Evolutionary conservation across 2,329 filamentous ascomycete genomes (phyloP).

Genomic region (Xylariaceae sp.): DNA sequence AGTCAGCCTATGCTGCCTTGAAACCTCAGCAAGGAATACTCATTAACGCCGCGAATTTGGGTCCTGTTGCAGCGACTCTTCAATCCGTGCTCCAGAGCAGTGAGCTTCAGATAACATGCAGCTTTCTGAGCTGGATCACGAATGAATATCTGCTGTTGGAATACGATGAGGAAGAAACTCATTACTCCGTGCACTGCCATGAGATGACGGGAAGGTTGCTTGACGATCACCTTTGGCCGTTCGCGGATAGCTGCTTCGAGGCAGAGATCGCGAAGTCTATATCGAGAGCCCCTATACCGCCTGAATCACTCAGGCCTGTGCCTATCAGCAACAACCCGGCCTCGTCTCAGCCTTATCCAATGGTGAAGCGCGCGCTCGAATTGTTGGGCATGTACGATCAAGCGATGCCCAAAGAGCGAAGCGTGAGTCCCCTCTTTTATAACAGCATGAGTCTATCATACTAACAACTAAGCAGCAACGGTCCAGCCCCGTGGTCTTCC

Average conservation of each 20-base stretch:
- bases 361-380: conserved; percentile 54
- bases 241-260: conserved; percentile 51
- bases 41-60: conserved; percentile 50
- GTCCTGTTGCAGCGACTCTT: conserved; percentile 45
- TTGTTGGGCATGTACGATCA: conserved; percentile 58
- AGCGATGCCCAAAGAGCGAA: conserved; percentile 59
- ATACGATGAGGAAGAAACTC: conserved; percentile 51
- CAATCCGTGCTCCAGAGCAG: conserved; percentile 45
- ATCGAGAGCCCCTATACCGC: conserved; percentile 42
- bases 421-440: conserved; percentile 39
- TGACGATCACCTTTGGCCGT: conserved; percentile 53
- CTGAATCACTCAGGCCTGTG: conserved; percentile 46
- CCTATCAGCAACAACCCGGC: conserved; percentile 45
- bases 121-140: conserved; percentile 52
- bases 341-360: conserved; percentile 53
- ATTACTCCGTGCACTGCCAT: conserved; percentile 48
- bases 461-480: conserved; percentile 38
- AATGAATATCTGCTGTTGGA: conserved; percentile 54
- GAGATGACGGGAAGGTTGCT: conserved; percentile 53
- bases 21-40: conserved; percentile 47
- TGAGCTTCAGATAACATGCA: conserved; percentile 48
- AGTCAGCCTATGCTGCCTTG: conserved; percentile 48
- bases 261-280: conserved; percentile 52
- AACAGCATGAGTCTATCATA: neutral
- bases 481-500: conserved; percentile 53